Conservation (phyloP, 805 yeast species). For the Candida succiphila region DNA sequence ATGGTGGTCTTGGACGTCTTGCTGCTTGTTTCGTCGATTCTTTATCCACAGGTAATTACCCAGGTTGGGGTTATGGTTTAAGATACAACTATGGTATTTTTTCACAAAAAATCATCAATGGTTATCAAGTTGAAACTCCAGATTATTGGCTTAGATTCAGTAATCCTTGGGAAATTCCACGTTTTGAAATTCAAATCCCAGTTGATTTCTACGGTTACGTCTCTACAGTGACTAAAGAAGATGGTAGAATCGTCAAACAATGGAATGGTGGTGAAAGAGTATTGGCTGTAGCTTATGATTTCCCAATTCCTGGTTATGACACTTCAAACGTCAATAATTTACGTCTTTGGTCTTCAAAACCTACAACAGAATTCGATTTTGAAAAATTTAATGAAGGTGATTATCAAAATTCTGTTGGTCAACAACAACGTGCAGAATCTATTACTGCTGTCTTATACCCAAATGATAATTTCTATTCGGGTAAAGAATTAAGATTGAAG, state of each 20-base stretch:
- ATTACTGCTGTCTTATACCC: slow-evolving; percentile 91
- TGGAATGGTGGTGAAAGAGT: slow-evolving; percentile 91
- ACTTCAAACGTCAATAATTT: slow-evolving; percentile 79
- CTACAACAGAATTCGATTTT: slow-evolving; percentile 87
- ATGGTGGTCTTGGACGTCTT: slow-evolving; percentile 90
- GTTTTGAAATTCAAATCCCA: slow-evolving; percentile 81
- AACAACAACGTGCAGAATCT: slow-evolving; percentile 84
- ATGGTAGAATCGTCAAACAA: slow-evolving; percentile 46
- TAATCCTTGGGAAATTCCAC: slow-evolving; percentile 90
- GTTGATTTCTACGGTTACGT: slow-evolving; percentile 84
- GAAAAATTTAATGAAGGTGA: slow-evolving; percentile 88
- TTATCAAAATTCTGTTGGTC: slow-evolving; percentile 71
- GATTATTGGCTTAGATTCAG: slow-evolving; percentile 87
- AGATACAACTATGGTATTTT: slow-evolving; percentile 92
- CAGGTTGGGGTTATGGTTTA: slow-evolving; percentile 95
- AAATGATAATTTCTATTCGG: slow-evolving; percentile 84
- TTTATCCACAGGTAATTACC: slow-evolving; percentile 72
- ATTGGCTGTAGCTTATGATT: slow-evolving; percentile 82
- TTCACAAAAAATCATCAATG: slow-evolving; percentile 80
- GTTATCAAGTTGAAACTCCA: slow-evolving; percentile 90
- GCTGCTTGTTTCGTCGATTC: slow-evolving; percentile 95
- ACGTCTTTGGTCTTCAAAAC: slow-evolving; percentile 84
- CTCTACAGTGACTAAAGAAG: slow-evolving; percentile 37
- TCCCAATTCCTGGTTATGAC: slow-evolving; percentile 86
- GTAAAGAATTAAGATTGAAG: slow-evolving; percentile 85